phyloP scores from a whole-genome alignment of 2,329 filamentous ascomycete species.

The Calonectria pseudoreteaudii region DNA sequence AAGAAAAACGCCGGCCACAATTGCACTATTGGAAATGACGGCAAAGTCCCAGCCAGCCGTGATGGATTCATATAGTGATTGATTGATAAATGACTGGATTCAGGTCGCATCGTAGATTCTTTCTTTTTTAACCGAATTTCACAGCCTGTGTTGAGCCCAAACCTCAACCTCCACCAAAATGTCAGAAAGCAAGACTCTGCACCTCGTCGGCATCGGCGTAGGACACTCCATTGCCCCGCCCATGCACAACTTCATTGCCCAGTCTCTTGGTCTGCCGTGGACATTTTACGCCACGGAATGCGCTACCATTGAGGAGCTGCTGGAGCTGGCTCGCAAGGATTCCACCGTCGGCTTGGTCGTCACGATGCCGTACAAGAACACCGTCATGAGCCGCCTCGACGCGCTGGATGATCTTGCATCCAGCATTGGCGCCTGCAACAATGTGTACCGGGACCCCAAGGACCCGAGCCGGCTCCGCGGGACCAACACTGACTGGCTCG shows the following conservation, averaged over 20 bases:
- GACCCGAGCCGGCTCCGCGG: constrained; percentile 45
- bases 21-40: neutral
- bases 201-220: constrained; percentile 54
- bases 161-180: neutral
- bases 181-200: constrained; percentile 33
- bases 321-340: constrained; percentile 43
- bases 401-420: constrained; percentile 49
- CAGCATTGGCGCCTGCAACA: constrained; percentile 53
- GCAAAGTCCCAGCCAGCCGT: neutral
- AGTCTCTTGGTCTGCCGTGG: constrained; percentile 49
- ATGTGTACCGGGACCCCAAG: constrained; percentile 44
- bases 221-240: constrained; percentile 54
- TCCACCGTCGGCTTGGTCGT: constrained; percentile 44
- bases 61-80: neutral
- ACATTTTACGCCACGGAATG: constrained; percentile 44
- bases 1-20: constrained; percentile 13
- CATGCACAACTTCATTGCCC: constrained; percentile 55
- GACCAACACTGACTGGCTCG: constrained; percentile 58
- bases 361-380: constrained; percentile 56
- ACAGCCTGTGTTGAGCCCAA: neutral
- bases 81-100: neutral
- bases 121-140: neutral
- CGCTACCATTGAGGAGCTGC: constrained; percentile 46
- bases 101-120: neutral
- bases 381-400: constrained; percentile 50